A percentile compares a stretch with the other conserved stretches of the same genome.
Conservation (phyloP, 2,329 filamentous ascomycete genomes). For the Tolypocladium nubicola region DNA sequence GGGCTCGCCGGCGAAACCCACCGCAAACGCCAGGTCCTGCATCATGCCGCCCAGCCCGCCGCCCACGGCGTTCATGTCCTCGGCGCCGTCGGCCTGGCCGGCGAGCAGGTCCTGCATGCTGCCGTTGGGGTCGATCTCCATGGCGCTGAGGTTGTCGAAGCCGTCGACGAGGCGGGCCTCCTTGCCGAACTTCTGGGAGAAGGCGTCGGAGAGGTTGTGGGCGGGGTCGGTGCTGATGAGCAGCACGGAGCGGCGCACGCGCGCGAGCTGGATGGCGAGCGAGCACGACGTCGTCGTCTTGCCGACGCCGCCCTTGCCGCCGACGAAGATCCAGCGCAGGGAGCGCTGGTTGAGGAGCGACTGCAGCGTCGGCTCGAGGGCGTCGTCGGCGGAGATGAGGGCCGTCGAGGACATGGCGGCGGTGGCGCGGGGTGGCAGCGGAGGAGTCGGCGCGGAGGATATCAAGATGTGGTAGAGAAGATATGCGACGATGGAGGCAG, state of each 20-base stretch:
- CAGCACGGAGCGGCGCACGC: conserved; percentile 86
- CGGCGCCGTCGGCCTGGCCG: conserved; percentile 62
- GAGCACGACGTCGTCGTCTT: conserved; percentile 99
- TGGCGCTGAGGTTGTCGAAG: conserved; percentile 87
- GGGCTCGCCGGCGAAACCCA: conserved; percentile 28
- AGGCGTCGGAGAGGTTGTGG: conserved; percentile 95
- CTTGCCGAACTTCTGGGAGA: conserved; percentile 98
- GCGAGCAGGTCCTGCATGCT: conserved; percentile 92
- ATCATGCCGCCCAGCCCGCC: conserved; percentile 87
- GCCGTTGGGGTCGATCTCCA: conserved; percentile 98
- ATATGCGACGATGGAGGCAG: not conserved
- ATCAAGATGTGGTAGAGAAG: not conserved
- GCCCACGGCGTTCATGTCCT: conserved; percentile 55
- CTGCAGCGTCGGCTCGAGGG: conserved; percentile 86
- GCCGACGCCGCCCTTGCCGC: conserved; percentile 94
- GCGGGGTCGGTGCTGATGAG: conserved; percentile 98
- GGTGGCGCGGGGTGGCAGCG: not conserved
- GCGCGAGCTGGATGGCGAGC: conserved; percentile 92
- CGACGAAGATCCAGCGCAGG: conserved; percentile 97
- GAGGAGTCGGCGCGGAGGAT: not conserved
- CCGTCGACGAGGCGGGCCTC: conserved; percentile 88
- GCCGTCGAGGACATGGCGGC: conserved; percentile 29
- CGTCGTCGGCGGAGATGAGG: conserved; percentile 46
- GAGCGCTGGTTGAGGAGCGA: conserved; percentile 91
- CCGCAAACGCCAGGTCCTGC: conserved; percentile 94